Conservation (phyloP, 345 rosid species). For the Euphorbia lathyris region DNA sequence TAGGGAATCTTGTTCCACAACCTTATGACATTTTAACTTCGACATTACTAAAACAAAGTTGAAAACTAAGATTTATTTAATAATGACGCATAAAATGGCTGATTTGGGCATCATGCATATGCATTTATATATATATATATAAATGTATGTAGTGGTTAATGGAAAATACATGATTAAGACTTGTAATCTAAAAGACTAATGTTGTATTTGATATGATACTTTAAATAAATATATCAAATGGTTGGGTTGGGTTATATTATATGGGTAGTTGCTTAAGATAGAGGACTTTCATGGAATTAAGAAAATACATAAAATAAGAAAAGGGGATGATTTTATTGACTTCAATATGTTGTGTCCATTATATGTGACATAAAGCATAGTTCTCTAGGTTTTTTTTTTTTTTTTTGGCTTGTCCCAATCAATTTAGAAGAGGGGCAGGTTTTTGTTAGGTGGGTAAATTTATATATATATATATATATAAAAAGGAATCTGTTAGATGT, state of each 20-base stretch:
- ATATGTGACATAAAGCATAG: constrained; percentile 9
- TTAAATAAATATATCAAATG: constrained; percentile 5
- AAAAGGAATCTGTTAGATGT: constrained; percentile 19
- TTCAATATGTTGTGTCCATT: constrained; percentile 5
- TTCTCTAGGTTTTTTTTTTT: background rate
- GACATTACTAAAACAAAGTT: too few species aligned
- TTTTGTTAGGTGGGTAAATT: constrained; percentile 26
- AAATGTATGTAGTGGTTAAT: background rate
- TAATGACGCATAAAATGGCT: background rate
- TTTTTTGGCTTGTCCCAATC: constrained; percentile 17
- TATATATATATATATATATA: background rate
- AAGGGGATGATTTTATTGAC: constrained; percentile 36
- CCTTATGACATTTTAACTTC: too few species aligned
- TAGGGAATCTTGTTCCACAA: too few species aligned
- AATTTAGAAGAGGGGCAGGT: constrained; percentile 24
- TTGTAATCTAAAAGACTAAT: constrained; percentile 1
- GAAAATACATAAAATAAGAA: background rate
- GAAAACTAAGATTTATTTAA: background rate
- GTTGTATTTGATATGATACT: constrained; percentile 12
- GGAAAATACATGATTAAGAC: background rate
- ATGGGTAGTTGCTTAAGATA: constrained; percentile 27
- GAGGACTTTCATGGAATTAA: constrained; percentile 18
- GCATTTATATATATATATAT: constrained; percentile 1
- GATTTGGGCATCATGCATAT: constrained; percentile 14
- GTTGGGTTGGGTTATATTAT: constrained; percentile 13